Conservation (phyloP, 371 early-diverging fungal genomes). For the Circinella minor region DNA sequence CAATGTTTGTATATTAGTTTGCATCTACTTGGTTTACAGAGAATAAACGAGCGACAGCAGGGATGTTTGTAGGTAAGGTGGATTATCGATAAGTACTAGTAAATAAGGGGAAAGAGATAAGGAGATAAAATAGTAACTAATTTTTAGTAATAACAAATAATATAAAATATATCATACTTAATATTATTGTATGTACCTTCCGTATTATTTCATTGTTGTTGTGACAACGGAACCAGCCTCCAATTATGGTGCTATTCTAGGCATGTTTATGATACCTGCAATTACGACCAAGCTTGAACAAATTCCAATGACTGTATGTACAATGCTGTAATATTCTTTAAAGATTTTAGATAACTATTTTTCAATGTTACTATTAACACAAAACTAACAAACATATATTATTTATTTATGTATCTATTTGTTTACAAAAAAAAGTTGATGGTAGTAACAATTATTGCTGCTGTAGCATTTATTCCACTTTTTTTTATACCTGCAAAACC, state of each 20-base stretch:
- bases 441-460: slow-evolving; percentile 40
- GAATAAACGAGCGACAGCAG: slow-evolving; percentile 64
- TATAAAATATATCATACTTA: too few species aligned
- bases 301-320: slow-evolving; percentile 34
- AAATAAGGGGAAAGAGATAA: not conserved
- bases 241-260: slow-evolving; percentile 61
- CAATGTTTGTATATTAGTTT: slow-evolving; percentile 36
- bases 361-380: too few species aligned
- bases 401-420: too few species aligned
- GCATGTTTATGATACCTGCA: slow-evolving; percentile 58
- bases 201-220: not conserved
- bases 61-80: slow-evolving; percentile 56
- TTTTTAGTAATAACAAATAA: not conserved
- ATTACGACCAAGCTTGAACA: slow-evolving; percentile 44
- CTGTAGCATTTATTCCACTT: slow-evolving; percentile 32
- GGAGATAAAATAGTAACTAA: too few species aligned
- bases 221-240: slow-evolving; percentile 27
- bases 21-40: slow-evolving; percentile 73
- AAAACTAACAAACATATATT: too few species aligned
- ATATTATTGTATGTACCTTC: too few species aligned
- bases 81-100: not conserved
- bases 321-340: too few species aligned
- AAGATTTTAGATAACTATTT: too few species aligned
- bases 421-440: slow-evolving; percentile 25
- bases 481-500: slow-evolving; percentile 50